Evolutionary conservation across 208 protist species (phyloP), one percentile per base, ranked within the genome.

Genomic region (Leishmania braziliensis): DNA sequence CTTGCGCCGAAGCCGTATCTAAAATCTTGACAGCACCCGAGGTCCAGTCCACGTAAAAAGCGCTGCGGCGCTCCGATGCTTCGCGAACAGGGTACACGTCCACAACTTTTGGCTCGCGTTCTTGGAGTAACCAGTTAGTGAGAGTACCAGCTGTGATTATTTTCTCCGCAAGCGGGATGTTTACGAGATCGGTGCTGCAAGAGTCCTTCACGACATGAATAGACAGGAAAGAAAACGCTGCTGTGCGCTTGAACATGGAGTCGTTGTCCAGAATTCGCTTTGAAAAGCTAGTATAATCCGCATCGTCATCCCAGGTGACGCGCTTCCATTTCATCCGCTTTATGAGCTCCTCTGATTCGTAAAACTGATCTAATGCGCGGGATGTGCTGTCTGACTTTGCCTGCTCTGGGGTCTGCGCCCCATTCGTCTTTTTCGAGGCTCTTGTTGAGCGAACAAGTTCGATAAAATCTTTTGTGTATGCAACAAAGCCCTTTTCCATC

Each of bases 291-390:
- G 82, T 76, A 83, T 97, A 98, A 80, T 98, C 95, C 1, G 94
- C 96, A 16, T 92, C 89, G 3, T 97, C 93, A 77, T 98, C 94
- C 93, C 95, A 98, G 9, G 96, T 98, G 8, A 98, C 89, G 26
- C 93, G 84, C 79, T 98, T 98, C 93, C 95, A 98, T 80, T 98
- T 98, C 90, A 98, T 97, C 16, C 83, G 75, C 81, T 98, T 98
- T 20, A 91, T 87, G 4, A 98, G 80, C 56, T 98, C 95, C 77
- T 98, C 88, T 8, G 94, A 97, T 77, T 98, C 92, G 83, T 98
- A 97, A 77, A 91, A 98, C 71, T 97, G 93, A 39, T 86, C 91
- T 85, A 97, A 89, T 0, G 89, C 81, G 23, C 82, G 79, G n/a
- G 79, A 75, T 36, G 83, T 78, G 43, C 81, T 84, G 43, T n/a